Base-by-base conservation (phyloP, 352 stramenopile genomes). In the Phytophthora uliginosa region DNA sequence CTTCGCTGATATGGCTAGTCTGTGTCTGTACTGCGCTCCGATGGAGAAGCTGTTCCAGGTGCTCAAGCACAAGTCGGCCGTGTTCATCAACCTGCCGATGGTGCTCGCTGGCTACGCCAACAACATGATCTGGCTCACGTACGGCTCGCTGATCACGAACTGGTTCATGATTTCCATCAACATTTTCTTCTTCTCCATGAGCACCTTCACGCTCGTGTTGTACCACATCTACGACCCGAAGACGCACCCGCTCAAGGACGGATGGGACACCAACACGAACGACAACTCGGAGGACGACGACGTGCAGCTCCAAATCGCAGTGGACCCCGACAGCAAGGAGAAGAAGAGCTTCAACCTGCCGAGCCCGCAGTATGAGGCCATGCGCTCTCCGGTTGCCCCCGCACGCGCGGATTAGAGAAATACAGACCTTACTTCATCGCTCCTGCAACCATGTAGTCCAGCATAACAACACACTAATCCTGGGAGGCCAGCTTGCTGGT, bases 51-150 rank as follows among this genome's bases (percentile, higher is more conserved):
- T 89, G 53, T 66, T 66, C 38, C 67, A 77, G 28, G 81, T 87
- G 31, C 33, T 89, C 20, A 73, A 56, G 13, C 71, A 75, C 71
- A 84, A 82, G 47, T 85, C 78, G 12, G 74, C 73, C n/a, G 80
- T 61, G n/a, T 91, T 79, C 13, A 83, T 89, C 60, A 81, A 79
- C 22, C 58, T 88, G 15, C 58, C 71, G 0, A 87, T 89, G 79
- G 72, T 85, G 17, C 26, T 79, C 1, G 78, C 77, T 0, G 84
- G 77, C 3, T 65, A 78, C 8, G 31, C 70, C 38, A 87, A 89
- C 68, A 91, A 89, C 63, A 59, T 69, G n/a, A 71, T 84, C 18
- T 91, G 81, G 81, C 65, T 86, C 36, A 66, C 74, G 18, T 91
- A 86, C 63, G 77, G 77, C 28, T 64, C 59, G 42, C 54, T 89